Percentiles rank a stretch among this genome's conserved stretches.
Conservation (phyloP, 768 basidiomycete species). For the Zangia roseola region DNA sequence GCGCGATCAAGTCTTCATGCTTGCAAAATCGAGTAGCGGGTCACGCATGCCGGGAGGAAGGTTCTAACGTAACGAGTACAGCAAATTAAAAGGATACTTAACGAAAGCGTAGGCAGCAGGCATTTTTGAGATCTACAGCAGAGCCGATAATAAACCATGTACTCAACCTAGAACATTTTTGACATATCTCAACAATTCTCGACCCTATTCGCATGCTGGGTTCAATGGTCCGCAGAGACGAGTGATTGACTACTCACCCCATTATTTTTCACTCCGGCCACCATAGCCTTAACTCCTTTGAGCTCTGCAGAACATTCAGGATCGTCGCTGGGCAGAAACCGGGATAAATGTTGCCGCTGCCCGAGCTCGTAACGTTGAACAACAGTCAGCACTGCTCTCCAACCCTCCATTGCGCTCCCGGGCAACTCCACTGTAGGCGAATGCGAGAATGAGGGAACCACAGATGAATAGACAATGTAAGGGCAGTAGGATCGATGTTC, state of each 20-base stretch:
- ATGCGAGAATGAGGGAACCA: conserved; percentile 54
- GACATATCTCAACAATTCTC: conserved; percentile 71
- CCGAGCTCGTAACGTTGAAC: conserved; percentile 65
- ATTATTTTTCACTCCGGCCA: conserved; percentile 68
- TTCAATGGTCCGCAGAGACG: conserved; percentile 11
- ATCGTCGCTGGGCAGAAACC: conserved; percentile 21
- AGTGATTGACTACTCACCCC: conserved; percentile 51
- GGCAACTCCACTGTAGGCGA: conserved; percentile 24
- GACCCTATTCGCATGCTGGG: conserved; percentile 44
- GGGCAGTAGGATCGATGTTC: conserved; percentile 87
- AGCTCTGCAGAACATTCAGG: conserved; percentile 32
- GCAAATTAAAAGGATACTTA: not conserved
- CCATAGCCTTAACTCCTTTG: conserved; percentile 67
- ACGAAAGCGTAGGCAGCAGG: not conserved
- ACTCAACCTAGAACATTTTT: conserved; percentile 60
- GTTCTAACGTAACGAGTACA: not conserved
- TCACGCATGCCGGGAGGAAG: not conserved
- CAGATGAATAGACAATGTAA: conserved; percentile 72
- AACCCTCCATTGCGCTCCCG: conserved; percentile 56
- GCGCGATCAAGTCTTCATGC: too few species aligned
- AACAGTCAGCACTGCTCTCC: conserved; percentile 74
- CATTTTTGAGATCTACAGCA: not conserved
- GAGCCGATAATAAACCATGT: not conserved
- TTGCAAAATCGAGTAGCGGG: too few species aligned
- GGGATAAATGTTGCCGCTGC: conserved; percentile 47